These are phyloP conservation scores for Rhodotorula sp. DNA, from an alignment of 1,284 basidiomycete species.

Conservation along the genomic window DNA sequence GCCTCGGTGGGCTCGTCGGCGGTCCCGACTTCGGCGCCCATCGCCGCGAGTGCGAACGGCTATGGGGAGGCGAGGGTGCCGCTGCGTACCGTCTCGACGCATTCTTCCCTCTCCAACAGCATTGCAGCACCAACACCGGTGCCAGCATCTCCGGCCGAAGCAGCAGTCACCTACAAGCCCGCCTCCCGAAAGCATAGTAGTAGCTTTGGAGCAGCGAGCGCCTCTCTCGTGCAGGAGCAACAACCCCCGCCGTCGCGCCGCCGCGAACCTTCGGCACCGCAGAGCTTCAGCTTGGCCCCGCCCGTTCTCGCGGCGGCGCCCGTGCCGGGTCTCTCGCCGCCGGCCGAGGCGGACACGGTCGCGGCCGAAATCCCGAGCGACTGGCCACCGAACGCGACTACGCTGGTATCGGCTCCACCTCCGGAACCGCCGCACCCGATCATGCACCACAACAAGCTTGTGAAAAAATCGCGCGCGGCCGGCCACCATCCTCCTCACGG, in stretches of 20 bases:
- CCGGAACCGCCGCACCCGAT: not conserved
- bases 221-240: not conserved
- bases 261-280: not conserved
- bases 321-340: not conserved
- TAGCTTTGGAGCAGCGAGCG: not conserved
- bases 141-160: not conserved
- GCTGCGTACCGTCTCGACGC: not conserved
- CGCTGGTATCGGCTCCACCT: not conserved
- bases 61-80: not conserved
- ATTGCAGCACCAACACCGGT: not conserved
- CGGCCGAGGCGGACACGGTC: not conserved
- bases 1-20: not conserved
- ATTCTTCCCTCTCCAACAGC: not conserved
- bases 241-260: not conserved
- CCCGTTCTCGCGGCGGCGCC: not conserved
- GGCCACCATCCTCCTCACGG: not conserved
- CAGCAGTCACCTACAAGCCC: not conserved
- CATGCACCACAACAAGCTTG: constrained; percentile 16
- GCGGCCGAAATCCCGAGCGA: not conserved
- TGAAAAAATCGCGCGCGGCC: constrained; percentile 16
- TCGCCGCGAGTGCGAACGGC: not conserved
- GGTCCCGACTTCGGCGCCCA: not conserved
- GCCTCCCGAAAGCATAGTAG: not conserved
- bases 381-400: not conserved
- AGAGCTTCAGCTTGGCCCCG: not conserved